Conservation (phyloP, 768 basidiomycete genomes). For the Naganishia antarctica region DNA sequence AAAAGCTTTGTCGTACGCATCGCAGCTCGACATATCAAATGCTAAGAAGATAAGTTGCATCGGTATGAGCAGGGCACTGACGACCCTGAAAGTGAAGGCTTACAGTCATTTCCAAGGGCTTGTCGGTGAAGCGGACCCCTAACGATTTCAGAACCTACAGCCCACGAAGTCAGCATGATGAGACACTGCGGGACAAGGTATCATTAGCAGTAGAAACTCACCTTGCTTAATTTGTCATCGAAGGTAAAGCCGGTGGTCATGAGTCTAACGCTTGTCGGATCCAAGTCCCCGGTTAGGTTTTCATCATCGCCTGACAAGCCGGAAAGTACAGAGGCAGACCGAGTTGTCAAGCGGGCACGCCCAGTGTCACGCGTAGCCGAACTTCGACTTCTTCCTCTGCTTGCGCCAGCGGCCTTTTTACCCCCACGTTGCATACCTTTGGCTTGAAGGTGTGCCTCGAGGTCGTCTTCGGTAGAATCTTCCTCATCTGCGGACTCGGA, state of each 20-base stretch:
- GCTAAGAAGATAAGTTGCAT: conserved; percentile 38
- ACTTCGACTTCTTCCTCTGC: conserved; percentile 7
- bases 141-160: conserved; percentile 60
- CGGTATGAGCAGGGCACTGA: not conserved
- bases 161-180: too few species aligned
- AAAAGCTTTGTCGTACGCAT: conserved; percentile 85
- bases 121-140: conserved; percentile 62
- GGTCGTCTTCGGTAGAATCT: conserved; percentile 24
- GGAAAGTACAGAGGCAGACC: not conserved
- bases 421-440: conserved; percentile 16
- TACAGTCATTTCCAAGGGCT: conserved; percentile 63
- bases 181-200: not conserved
- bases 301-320: conserved; percentile 17
- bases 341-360: not conserved
- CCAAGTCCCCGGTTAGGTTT: conserved; percentile 13
- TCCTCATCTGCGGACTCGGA: not conserved
- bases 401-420: not conserved
- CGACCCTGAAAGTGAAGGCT: not conserved
- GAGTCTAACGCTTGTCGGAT: conserved; percentile 51
- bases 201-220: conserved; percentile 32
- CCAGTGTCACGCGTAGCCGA: not conserved
- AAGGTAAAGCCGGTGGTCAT: conserved; percentile 67
- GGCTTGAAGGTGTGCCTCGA: conserved; percentile 5
- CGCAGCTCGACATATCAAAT: conserved; percentile 65
- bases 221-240: conserved; percentile 60